phyloP scores from a whole-genome alignment of 1,139 yeast genomes.

The Eremothecium coryli region DNA sequence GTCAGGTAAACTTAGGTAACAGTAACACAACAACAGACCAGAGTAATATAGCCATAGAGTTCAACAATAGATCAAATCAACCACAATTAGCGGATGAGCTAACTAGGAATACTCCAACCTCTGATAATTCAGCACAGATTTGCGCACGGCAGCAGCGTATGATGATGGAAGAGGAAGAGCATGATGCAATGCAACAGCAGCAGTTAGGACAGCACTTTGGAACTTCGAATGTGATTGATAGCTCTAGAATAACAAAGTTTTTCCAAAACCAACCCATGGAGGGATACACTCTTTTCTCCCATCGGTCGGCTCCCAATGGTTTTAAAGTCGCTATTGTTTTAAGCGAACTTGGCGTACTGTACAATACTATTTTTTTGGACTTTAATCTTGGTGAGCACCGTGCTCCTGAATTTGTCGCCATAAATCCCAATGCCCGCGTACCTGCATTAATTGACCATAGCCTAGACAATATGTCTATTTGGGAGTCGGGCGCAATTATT shows the following conservation, averaged over 20 bases:
- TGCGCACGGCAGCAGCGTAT: slow-evolving; percentile 15
- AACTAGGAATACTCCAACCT: slow-evolving; percentile 9
- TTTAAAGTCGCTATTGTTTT: slow-evolving; percentile 90
- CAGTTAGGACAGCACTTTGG: slow-evolving; percentile 15
- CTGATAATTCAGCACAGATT: slow-evolving; percentile 9
- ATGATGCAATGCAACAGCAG: slow-evolving; percentile 16
- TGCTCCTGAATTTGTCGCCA: slow-evolving; percentile 83
- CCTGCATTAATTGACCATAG: slow-evolving; percentile 90
- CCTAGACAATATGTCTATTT: slow-evolving; percentile 66
- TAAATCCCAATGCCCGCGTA: slow-evolving; percentile 90
- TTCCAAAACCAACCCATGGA: slow-evolving; percentile 71
- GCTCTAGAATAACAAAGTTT: slow-evolving; percentile 58
- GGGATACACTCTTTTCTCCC: slow-evolving; percentile 82
- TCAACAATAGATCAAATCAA: slow-evolving; percentile 12
- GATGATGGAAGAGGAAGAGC: slow-evolving; percentile 15
- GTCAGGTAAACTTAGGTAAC: slow-evolving; percentile 25
- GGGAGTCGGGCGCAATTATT: slow-evolving; percentile 93
- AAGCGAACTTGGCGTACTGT: slow-evolving; percentile 70
- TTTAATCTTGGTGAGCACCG: slow-evolving; percentile 85
- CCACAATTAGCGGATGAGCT: slow-evolving; percentile 12
- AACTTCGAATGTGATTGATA: slow-evolving; percentile 22
- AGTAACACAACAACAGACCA: slow-evolving; percentile 23
- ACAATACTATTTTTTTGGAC: slow-evolving; percentile 78
- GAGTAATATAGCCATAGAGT: slow-evolving; percentile 19
- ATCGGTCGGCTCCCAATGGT: slow-evolving; percentile 92